These are phyloP conservation scores for Mesotaenium endlicherianum DNA, from an alignment of 139 green algal species.

Conservation along the genomic window DNA sequence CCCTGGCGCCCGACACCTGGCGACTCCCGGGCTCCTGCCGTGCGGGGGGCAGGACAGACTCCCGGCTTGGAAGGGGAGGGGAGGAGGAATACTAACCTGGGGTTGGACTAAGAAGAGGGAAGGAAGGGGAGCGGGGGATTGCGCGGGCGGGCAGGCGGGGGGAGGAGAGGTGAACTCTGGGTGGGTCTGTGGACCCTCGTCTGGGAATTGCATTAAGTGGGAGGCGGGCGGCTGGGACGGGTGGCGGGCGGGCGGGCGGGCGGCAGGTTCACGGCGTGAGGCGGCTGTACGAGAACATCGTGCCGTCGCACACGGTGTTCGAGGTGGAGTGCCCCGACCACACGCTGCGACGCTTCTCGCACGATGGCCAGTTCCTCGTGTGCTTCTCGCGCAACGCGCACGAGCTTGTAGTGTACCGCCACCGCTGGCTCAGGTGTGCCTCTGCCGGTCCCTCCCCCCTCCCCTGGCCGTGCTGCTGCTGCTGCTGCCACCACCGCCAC, in stretches of 20 bases:
- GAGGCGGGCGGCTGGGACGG: no score
- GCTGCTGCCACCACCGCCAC: no score
- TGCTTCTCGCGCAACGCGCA: conserved; percentile 38
- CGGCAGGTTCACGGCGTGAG: conserved; percentile 22
- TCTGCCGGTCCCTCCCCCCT: background rate
- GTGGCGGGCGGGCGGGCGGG: background rate
- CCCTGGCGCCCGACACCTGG: background rate
- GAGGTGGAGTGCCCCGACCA: conserved; percentile 50
- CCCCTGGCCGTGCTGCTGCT: no score
- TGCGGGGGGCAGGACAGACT: background rate
- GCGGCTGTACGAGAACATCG: conserved; percentile 47
- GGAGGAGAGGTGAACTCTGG: background rate
- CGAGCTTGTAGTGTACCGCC: conserved; percentile 54
- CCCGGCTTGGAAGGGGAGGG: background rate
- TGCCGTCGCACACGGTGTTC: conserved; percentile 42
- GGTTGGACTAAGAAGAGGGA: background rate
- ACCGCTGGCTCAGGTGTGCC: conserved; percentile 14
- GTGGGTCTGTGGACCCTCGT: background rate
- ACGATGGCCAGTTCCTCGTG: conserved; percentile 53
- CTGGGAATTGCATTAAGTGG: no score
- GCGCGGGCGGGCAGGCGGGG: background rate
- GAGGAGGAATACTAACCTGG: background rate
- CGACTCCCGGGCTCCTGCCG: background rate
- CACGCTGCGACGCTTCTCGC: conserved; percentile 45
- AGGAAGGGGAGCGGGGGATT: background rate